Conservation (phyloP, 768 basidiomycete genomes). For the Daedaleopsis nitida region DNA sequence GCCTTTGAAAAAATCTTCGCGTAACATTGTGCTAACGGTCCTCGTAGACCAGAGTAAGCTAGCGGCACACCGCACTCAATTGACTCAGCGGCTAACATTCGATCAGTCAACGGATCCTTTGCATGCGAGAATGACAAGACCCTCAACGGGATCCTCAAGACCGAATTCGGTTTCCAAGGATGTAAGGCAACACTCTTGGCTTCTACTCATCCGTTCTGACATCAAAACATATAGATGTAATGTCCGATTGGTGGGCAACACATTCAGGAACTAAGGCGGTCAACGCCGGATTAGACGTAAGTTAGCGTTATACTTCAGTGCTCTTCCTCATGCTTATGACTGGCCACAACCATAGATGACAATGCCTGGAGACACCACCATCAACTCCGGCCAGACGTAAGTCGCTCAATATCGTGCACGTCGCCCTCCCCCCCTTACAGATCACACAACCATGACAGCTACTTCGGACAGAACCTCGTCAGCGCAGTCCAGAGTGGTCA, state of each 20-base stretch:
- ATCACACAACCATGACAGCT: slow-evolving; percentile 29
- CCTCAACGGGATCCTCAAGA: slow-evolving; percentile 53
- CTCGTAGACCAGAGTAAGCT: slow-evolving; percentile 15
- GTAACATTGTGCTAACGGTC: neutral
- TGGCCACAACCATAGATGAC: slow-evolving; percentile 53
- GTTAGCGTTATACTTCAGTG: slow-evolving; percentile 18
- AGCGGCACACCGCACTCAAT: neutral
- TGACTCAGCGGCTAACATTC: neutral
- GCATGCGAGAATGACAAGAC: slow-evolving; percentile 74
- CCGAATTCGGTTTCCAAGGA: slow-evolving; percentile 48
- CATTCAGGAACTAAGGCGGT: slow-evolving; percentile 55
- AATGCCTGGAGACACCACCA: slow-evolving; percentile 63
- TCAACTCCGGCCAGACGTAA: slow-evolving; percentile 22
- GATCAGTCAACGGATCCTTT: slow-evolving; percentile 59
- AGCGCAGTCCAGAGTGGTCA: slow-evolving; percentile 60
- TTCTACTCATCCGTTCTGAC: neutral
- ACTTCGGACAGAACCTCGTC: slow-evolving; percentile 64
- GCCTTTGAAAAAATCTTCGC: neutral
- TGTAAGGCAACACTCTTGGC: slow-evolving; percentile 18
- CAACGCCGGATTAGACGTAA: slow-evolving; percentile 62
- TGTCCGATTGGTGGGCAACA: slow-evolving; percentile 77
- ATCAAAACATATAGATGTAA: slow-evolving; percentile 42
- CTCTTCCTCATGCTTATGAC: neutral
- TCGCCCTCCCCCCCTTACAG: neutral
- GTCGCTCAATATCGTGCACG: neutral